phyloP scores from a whole-genome alignment of 139 green algal species.

The Eudorina sp. region DNA sequence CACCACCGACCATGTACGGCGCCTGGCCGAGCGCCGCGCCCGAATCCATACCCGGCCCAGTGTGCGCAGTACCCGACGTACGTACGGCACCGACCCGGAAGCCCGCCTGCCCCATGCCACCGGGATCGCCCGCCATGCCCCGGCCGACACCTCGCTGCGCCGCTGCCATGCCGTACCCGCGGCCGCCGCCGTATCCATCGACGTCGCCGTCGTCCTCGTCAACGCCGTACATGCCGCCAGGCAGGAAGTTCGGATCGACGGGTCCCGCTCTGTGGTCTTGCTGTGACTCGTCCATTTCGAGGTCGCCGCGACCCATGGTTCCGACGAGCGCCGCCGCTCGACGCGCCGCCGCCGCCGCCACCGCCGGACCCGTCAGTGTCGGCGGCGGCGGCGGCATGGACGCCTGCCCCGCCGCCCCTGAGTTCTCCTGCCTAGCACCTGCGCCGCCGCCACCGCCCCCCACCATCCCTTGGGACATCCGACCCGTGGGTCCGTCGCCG shows the following conservation, averaged over 20 bases:
- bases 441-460: not conserved
- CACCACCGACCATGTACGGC: too few species aligned
- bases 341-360: not conserved
- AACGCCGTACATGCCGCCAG: not conserved
- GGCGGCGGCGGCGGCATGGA: not conserved
- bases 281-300: not conserved
- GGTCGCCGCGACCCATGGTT: not conserved
- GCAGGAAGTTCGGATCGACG: not conserved
- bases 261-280: too few species aligned
- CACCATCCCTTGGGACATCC: not conserved
- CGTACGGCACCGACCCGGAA: too few species aligned
- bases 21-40: too few species aligned
- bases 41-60: too few species aligned
- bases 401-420: not conserved
- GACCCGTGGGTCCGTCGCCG: not conserved
- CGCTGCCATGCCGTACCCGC: not conserved
- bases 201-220: not conserved
- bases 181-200: not conserved
- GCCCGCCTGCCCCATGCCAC: too few species aligned
- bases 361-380: not conserved
- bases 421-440: too few species aligned
- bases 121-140: too few species aligned
- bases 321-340: not conserved
- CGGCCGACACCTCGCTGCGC: not conserved
- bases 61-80: too few species aligned